Conservation (phyloP, 257 asterid species). For the Solanum appendiculatum region DNA sequence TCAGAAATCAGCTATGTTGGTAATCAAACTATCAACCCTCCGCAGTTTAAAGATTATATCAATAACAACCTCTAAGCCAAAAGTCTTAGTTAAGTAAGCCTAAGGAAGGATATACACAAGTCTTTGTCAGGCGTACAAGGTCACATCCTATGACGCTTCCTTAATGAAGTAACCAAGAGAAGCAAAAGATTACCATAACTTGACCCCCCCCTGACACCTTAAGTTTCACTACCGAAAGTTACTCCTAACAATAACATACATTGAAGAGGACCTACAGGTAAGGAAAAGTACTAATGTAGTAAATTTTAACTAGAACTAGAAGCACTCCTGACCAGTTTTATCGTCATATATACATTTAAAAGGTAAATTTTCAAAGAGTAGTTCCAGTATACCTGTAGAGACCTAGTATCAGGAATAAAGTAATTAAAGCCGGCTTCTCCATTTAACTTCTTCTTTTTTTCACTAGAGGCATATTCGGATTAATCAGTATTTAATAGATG, state of each 20-base stretch:
- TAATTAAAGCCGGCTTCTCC: not conserved
- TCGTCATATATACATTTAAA: not conserved
- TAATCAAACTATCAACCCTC: not conserved
- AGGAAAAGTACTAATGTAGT: not conserved
- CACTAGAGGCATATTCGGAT: not conserved
- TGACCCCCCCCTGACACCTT: not conserved
- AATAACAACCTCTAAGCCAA: not conserved
- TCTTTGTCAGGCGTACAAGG: not conserved
- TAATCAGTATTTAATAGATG: not conserved
- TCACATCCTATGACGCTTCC: not conserved
- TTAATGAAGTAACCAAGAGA: not conserved
- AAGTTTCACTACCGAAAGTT: not conserved
- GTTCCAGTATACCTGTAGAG: not conserved
- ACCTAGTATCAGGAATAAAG: not conserved
- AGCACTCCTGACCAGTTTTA: not conserved
- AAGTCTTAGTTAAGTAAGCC: not conserved
- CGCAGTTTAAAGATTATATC: not conserved
- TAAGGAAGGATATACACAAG: not conserved
- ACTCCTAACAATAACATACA: not conserved
- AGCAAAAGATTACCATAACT: not conserved
- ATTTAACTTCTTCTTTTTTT: not conserved
- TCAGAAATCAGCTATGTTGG: not conserved
- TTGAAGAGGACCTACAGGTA: not conserved
- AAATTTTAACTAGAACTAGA: not conserved
- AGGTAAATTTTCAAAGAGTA: not conserved